Evolutionary conservation across 495 filamentous ascomycete genomes (phyloP), one percentile per base, ranked within the genome.

Genomic region (Xylaria nigripes): DNA sequence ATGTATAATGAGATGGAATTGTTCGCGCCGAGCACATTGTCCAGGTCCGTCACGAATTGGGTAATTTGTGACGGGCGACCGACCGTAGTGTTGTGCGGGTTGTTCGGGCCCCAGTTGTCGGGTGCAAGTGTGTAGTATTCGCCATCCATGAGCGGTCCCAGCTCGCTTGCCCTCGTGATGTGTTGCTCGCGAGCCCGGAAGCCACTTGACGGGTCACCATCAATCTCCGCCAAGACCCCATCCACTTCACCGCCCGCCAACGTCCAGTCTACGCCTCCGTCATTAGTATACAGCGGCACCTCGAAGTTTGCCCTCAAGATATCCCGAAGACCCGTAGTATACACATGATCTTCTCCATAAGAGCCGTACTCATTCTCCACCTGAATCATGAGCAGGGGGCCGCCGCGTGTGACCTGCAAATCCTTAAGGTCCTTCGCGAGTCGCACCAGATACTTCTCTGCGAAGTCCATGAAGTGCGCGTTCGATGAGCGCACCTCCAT

Each of bases 341-440:
- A 76, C 1, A 48, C 53, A 36, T 74, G 70, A 46, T 77, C 64
- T 29, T 51, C 57, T 0, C 72, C 72, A 38, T 70, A 76, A 25
- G 68, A 72, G 3, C 74, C 74, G 50, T 78, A 78, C 49, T 77
- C 75, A 48, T 77, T 77, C 51, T 77, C 75, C 16, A 76, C 66
- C 50, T 77, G 75, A 9, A 72, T 66, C 72, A 76, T 73, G 16
- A 78, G 38, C 16, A 78, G 63, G 5, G 73, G 73, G 7, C 75
- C 75, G 3, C 72, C 72, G 1, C 68, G 54, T 15, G 64, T 70
- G 19, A 70, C 56, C 45, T 69, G 67, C 24, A 72, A 52, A n/a
- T 59, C 46, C 24, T 38, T 4, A 16, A 76, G 40, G 23, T 72
- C 69, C 3, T 51, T 46, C 6, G 71, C 72, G 3, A 76, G 65